Conservation (phyloP, 257 asterid species). For the Fraxinus pennsylvanica region DNA sequence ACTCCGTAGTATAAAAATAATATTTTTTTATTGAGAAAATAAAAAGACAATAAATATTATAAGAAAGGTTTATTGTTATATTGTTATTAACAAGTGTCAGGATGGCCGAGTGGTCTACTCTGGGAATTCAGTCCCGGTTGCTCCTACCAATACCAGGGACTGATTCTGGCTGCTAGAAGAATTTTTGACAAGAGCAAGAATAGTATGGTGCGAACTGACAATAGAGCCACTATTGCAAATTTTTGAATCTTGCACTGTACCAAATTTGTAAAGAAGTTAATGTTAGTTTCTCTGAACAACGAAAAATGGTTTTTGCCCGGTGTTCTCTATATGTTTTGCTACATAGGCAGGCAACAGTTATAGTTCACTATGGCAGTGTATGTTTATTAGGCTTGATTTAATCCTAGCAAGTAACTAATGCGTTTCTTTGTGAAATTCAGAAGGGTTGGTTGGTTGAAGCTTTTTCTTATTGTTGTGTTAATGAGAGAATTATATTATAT, state of each 20-base stretch:
- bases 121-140: no score
- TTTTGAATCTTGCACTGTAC: slow-evolving; percentile 10
- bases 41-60: no score
- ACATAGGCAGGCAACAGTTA: background rate
- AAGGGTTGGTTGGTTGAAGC: background rate
- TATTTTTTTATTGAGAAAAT: no score
- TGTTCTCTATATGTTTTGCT: background rate
- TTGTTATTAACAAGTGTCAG: slow-evolving; percentile 38
- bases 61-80: no score
- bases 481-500: background rate
- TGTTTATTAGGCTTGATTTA: background rate
- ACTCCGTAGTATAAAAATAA: no score
- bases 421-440: background rate
- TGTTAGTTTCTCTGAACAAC: background rate
- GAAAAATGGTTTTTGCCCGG: background rate
- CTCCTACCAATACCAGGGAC: no score
- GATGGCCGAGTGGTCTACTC: slow-evolving; percentile 99
- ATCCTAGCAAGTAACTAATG: background rate
- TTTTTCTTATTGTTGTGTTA: background rate
- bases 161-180: no score
- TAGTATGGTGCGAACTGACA: slow-evolving; percentile 16
- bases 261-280: background rate
- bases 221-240: background rate
- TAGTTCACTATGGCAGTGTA: background rate
- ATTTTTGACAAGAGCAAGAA: background rate